Percentiles rank a stretch among this genome's conserved stretches.
Evolutionary conservation across 1,139 yeast genomes (phyloP).

Genomic region (Geotrichum macrosporum): DNA sequence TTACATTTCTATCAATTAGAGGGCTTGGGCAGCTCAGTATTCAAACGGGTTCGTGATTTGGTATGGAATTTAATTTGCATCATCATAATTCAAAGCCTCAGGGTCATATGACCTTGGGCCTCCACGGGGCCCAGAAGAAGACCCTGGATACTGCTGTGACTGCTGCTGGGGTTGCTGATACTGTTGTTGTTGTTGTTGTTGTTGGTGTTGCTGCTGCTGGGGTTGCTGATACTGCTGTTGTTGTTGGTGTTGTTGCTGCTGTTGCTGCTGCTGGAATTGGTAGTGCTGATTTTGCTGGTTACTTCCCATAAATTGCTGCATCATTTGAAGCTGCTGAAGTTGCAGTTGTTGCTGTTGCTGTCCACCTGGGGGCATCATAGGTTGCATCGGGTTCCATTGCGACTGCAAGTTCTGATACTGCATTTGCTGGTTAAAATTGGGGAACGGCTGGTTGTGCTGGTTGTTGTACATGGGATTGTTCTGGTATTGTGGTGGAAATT

Average conservation of each 20-base stretch:
- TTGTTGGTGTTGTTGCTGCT: slow-evolving; percentile 10
- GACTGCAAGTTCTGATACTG: background rate
- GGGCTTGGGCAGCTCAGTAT: too few relatives aligned
- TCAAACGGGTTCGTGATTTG: too few relatives aligned
- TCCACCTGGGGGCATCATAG: background rate
- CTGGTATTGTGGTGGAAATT: background rate
- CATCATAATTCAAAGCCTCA: background rate
- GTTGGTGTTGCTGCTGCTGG: too few relatives aligned
- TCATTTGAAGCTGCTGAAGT: slow-evolving; percentile 16
- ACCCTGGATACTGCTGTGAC: background rate
- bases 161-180: too few relatives aligned
- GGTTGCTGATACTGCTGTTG: slow-evolving; percentile 24
- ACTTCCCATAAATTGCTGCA: slow-evolving; percentile 15
- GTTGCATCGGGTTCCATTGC: slow-evolving; percentile 6
- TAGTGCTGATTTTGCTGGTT: background rate
- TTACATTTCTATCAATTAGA: too few relatives aligned
- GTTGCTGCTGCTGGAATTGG: slow-evolving; percentile 1
- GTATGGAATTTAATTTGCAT: background rate
- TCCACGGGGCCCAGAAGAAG: background rate
- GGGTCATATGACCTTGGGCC: background rate
- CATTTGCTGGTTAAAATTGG: background rate
- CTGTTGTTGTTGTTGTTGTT: too few relatives aligned
- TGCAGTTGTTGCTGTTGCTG: slow-evolving; percentile 14
- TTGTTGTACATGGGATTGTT: background rate
- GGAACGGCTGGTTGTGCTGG: slow-evolving; percentile 8